A percentile compares a stretch with the other conserved stretches of the same genome.
These are phyloP conservation scores for Fusarium camptoceras DNA, from an alignment of 2,329 filamentous ascomycete genomes.

Conservation along the genomic window DNA sequence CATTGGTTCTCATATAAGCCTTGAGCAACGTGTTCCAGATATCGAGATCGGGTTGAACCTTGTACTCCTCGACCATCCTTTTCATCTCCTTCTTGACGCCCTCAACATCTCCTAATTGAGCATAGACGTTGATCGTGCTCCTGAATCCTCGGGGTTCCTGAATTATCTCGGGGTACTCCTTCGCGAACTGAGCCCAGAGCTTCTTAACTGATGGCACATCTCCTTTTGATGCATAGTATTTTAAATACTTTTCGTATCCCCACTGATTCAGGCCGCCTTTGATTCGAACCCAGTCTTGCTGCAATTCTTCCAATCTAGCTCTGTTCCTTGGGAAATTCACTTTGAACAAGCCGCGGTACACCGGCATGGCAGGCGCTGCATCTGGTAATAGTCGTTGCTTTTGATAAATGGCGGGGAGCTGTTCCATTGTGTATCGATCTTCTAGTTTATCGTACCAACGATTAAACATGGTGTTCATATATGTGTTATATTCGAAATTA, in stretches of 20 bases:
- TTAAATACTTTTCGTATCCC: constrained; percentile 62
- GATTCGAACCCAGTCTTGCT: constrained; percentile 61
- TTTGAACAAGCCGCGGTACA: constrained; percentile 61
- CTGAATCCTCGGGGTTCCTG: constrained; percentile 56
- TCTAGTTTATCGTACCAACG: constrained; percentile 48
- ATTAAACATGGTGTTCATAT: constrained; percentile 53
- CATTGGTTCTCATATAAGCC: constrained; percentile 73
- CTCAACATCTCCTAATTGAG: constrained; percentile 72
- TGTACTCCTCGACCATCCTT: constrained; percentile 67
- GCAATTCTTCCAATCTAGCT: constrained; percentile 59
- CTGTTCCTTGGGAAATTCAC: constrained; percentile 54
- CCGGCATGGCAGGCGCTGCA: constrained; percentile 51
- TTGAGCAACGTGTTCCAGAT: constrained; percentile 84
- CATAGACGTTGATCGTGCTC: constrained; percentile 78
- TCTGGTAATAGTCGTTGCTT: constrained; percentile 58
- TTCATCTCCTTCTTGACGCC: constrained; percentile 71
- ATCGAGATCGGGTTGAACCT: constrained; percentile 65
- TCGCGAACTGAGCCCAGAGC: constrained; percentile 59
- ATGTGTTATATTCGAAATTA: constrained; percentile 56
- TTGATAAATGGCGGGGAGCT: constrained; percentile 58
- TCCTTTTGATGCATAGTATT: constrained; percentile 61
- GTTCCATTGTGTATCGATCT: constrained; percentile 45
- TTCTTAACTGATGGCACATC: constrained; percentile 59
- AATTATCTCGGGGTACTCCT: constrained; percentile 52
- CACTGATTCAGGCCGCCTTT: constrained; percentile 56